These are phyloP conservation scores for Coelastrella sp. DNA, from an alignment of 139 green algal genomes.

Conservation along the genomic window DNA sequence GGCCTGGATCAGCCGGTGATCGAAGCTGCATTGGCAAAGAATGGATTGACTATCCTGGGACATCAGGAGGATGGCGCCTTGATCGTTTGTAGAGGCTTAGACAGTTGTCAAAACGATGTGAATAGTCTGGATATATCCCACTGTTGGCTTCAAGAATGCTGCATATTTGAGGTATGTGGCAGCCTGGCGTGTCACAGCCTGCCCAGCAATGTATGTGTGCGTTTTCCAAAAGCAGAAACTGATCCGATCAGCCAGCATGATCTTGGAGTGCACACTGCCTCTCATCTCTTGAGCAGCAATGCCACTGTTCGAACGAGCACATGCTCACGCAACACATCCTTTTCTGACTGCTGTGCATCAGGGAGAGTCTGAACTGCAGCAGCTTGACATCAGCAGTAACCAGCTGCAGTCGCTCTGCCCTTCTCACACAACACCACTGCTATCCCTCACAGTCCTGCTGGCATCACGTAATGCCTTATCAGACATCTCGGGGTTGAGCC, in stretches of 20 bases:
- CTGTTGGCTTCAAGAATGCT: slow-evolving; percentile 5
- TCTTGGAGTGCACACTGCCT: not conserved
- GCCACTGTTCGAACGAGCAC: too few species aligned
- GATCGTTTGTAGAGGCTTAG: slow-evolving; percentile 3
- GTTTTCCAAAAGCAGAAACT: too few species aligned
- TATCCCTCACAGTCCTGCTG: not conserved
- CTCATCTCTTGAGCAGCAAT: not conserved
- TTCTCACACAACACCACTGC: not conserved
- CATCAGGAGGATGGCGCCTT: not conserved
- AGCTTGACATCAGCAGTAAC: not conserved
- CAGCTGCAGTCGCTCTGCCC: not conserved
- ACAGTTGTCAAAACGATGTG: not conserved
- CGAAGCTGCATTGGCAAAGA: not conserved
- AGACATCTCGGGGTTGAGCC: not conserved
- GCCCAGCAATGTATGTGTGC: not conserved
- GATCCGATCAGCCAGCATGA: not conserved
- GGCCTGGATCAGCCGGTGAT: not conserved
- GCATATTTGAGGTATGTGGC: slow-evolving; percentile 21
- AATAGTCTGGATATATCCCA: not conserved
- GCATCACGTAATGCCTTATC: slow-evolving; percentile 2
- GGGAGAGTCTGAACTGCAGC: slow-evolving; percentile 21
- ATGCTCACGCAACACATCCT: not conserved
- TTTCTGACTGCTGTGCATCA: not conserved
- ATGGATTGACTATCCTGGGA: not conserved
- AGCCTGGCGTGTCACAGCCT: too few species aligned